phyloP scores from a whole-genome alignment of 495 filamentous ascomycete genomes.

The Aspergillus kassunensis region DNA sequence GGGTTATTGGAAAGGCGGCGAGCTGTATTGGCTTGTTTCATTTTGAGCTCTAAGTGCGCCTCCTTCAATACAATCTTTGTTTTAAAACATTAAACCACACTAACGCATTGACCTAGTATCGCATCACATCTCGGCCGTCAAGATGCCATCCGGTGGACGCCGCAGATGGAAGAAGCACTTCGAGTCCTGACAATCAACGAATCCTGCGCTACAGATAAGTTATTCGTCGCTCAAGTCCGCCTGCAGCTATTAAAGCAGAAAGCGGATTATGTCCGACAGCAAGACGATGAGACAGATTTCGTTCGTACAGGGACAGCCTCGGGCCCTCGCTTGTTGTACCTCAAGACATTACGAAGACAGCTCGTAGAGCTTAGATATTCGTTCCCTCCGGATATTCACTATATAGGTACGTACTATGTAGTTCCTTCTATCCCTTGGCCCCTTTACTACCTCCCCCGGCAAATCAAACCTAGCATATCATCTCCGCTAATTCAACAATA shows the following conservation, averaged over 20 bases:
- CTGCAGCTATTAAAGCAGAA: constrained; percentile 25
- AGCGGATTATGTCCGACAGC: constrained; percentile 22
- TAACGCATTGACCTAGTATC: constrained; percentile 21
- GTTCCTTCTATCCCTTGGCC: not conserved
- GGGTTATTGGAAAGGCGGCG: constrained; percentile 25
- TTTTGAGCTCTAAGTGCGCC: constrained; percentile 29
- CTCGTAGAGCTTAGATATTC: constrained; percentile 20
- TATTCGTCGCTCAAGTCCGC: constrained; percentile 27
- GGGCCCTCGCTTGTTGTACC: constrained; percentile 22
- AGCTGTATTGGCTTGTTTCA: constrained; percentile 27
- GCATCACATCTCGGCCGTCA: constrained; percentile 26
- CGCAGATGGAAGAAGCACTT: constrained; percentile 29
- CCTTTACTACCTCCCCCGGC: no score
- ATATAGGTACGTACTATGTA: constrained; percentile 20
- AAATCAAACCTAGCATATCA: no score
- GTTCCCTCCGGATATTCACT: constrained; percentile 11
- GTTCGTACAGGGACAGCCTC: constrained; percentile 8
- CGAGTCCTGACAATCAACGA: constrained; percentile 16
- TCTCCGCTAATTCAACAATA: constrained; percentile 10
- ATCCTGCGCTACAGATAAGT: constrained; percentile 16
- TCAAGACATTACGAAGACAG: constrained; percentile 23
- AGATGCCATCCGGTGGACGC: constrained; percentile 26
- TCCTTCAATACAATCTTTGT: no score
- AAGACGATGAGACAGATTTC: constrained; percentile 18
- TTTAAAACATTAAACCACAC: not conserved